Conservation (phyloP, 129 eudicot species). For the Chrysanthemum lavandulifolium region DNA sequence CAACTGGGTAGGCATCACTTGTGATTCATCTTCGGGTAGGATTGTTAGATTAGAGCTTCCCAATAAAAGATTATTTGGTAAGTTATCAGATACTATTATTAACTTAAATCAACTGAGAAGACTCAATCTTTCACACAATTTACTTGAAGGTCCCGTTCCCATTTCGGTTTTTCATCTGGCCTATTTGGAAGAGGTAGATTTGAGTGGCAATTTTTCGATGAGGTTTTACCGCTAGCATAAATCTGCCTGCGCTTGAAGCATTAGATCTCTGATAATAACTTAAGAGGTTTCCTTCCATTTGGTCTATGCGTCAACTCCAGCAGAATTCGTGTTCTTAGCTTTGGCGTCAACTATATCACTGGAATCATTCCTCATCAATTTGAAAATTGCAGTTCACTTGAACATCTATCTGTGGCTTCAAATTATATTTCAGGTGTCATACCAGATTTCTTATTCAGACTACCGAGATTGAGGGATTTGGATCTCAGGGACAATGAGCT, state of each 20-base stretch:
- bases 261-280: constrained; percentile 48
- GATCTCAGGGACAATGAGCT: constrained; percentile 28
- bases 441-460: too few species aligned
- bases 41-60: constrained; percentile 45
- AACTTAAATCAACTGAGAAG: constrained; percentile 49
- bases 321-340: too few species aligned
- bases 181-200: constrained; percentile 42
- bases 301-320: too few species aligned
- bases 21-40: constrained; percentile 41
- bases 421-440: too few species aligned
- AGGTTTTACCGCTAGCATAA: constrained; percentile 37
- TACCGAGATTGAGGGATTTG: too few species aligned
- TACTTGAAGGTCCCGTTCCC: constrained; percentile 49
- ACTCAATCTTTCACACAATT: constrained; percentile 59
- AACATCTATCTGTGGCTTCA: too few species aligned
- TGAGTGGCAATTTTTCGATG: constrained; percentile 46
- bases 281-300: neutral
- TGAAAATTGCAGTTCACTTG: too few species aligned
- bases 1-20: constrained; percentile 55
- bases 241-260: constrained; percentile 46
- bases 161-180: constrained; percentile 39
- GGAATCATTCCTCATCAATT: too few species aligned
- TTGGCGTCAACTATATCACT: too few species aligned
- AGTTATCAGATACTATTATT: constrained; percentile 34
- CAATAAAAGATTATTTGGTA: constrained; percentile 22